Conservation (phyloP, 495 filamentous ascomycete genomes). For the Aspergillus heteromorphus region DNA sequence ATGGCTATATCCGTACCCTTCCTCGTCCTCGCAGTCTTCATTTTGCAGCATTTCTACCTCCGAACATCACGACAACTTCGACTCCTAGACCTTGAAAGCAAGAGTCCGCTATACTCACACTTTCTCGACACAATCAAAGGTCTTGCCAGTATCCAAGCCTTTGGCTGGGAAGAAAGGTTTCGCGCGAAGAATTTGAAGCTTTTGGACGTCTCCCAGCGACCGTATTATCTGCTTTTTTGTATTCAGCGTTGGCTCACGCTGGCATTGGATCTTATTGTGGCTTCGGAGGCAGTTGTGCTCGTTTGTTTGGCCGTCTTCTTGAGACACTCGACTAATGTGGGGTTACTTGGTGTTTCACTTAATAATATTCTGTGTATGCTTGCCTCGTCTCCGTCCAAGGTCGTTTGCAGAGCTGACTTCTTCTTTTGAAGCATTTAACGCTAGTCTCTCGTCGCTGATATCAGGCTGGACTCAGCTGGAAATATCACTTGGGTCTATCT, state of each 20-base stretch:
- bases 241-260: not conserved
- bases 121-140: not conserved
- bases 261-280: not conserved
- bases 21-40: not conserved
- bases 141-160: not conserved
- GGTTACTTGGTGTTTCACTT: not conserved
- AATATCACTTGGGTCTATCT: not conserved
- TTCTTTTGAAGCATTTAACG: not conserved
- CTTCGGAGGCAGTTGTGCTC: not conserved
- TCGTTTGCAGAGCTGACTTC: not conserved
- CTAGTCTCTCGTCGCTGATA: not conserved
- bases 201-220: not conserved
- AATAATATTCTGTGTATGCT: not conserved
- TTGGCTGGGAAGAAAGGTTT: not conserved
- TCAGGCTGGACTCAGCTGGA: not conserved
- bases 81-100: not conserved
- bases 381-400: not conserved
- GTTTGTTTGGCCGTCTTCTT: not conserved
- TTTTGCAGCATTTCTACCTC: not conserved
- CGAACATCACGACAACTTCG: not conserved
- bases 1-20: not conserved
- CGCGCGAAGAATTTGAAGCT: not conserved
- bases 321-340: not conserved
- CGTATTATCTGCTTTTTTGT: not conserved
- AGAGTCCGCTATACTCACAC: not conserved